Evolutionary conservation across 169 alveolate species (phyloP), one percentile per base, ranked within the genome.

Genomic region (Babesia ovis): DNA sequence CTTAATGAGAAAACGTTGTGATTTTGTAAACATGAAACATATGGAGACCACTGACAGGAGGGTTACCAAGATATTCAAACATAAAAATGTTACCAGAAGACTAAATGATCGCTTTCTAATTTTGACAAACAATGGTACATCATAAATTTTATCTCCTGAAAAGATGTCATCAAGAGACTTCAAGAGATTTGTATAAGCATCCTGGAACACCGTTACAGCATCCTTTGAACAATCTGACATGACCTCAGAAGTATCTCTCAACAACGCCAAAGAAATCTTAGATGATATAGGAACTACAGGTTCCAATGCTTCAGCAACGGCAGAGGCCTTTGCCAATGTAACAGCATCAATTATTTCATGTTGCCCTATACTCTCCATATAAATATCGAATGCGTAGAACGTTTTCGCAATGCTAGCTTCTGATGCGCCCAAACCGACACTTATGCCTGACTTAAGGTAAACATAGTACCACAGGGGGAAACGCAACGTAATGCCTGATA

Each of bases 381-480:
- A 45, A 27, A 41, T 9, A n/a, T 62, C 73, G 22, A 37, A 46
- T 18, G 61, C 73, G 5, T 34, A 32, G 2, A 29, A 27, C 1
- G 42, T 27, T 59, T 62, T 62, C 22, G 16, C 18, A n/a, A 37
- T 22, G 48, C 59, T 46, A 9, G 32, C 20, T 42, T 25, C 34
- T 14, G 58, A 20, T 25, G 55, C 31, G 16, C 64, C 48, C 16
- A 20, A n/a, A 3, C 53, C 74, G 4, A 45, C 12, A 43, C 39
- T 34, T 32, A 64, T 9, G 5, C 74, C 62, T 12, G 74, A 14
- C 3, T 22, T 43, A 42, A 9, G 9, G 51, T 64, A 64, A 8
- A 64, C 25, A 39, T 46, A 64, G 37, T 64, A 64, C 74, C 74
- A 64, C 14, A 64, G 32, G 3, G 74, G 74, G 18, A 20, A 4